These are phyloP conservation scores for Magnaporthiopsis poae DNA, from an alignment of 2,329 filamentous ascomycete species.

Conservation along the genomic window DNA sequence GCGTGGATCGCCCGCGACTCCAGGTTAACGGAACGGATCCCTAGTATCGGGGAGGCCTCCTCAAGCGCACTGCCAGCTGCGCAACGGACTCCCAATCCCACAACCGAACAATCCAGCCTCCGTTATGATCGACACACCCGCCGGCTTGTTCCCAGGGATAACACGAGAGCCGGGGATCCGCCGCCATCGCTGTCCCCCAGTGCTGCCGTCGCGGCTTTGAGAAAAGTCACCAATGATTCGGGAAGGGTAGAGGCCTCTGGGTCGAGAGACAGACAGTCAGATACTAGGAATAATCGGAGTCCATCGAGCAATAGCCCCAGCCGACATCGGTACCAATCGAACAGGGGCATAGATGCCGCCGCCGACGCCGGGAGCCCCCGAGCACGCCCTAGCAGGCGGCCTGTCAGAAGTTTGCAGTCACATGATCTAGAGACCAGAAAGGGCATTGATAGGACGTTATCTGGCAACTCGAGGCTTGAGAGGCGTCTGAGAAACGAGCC, in stretches of 20 bases:
- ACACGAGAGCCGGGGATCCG: conserved; percentile 1
- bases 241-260: background rate
- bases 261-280: background rate
- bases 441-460: background rate
- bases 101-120: background rate
- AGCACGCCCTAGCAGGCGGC: background rate
- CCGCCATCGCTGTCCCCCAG: background rate
- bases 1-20: conserved; percentile 45
- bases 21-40: background rate
- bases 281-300: background rate
- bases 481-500: background rate
- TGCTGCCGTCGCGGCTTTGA: conserved; percentile 5
- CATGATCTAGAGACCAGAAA: background rate
- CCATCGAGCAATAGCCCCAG: background rate
- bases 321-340: background rate
- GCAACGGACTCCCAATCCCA: background rate
- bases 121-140: conserved; percentile 6
- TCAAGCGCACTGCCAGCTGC: background rate
- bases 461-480: background rate
- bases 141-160: conserved; percentile 13
- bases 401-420: background rate
- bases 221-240: background rate
- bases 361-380: background rate
- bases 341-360: background rate
- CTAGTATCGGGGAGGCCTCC: background rate